Conservation (phyloP, 768 basidiomycete genomes). For the Boletus insuetus region DNA sequence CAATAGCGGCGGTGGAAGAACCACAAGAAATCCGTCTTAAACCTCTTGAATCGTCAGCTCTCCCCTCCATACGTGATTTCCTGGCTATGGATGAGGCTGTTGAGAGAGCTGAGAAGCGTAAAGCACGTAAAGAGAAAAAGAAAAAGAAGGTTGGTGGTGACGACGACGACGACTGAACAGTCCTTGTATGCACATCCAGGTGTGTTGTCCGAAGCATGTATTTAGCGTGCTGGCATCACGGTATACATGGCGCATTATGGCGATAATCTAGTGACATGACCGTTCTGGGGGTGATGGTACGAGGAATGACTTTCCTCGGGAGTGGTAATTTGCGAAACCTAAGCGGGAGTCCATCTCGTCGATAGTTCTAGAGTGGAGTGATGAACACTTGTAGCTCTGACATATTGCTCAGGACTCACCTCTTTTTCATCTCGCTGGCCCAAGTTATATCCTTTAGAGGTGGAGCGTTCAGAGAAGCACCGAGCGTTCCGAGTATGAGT, state of each 20-base stretch:
- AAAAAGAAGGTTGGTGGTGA: conserved; percentile 31
- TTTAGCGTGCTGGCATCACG: not conserved
- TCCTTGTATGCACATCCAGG: not conserved
- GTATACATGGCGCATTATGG: not conserved
- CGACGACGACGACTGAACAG: conserved; percentile 33
- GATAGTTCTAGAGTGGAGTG: conserved; percentile 49
- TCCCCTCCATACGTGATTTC: conserved; percentile 82
- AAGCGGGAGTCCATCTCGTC: conserved; percentile 73
- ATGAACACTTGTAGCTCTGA: not conserved
- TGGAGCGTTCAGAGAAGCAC: conserved; percentile 68
- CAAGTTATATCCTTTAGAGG: conserved; percentile 79
- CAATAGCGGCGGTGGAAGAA: conserved; percentile 25
- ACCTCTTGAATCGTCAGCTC: conserved; percentile 73
- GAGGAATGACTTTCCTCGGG: conserved; percentile 46
- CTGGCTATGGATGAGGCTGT: conserved; percentile 73
- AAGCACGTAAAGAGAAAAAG: conserved; percentile 74
- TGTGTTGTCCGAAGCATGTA: conserved; percentile 1
- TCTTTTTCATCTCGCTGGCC: conserved; percentile 85
- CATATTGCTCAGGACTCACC: conserved; percentile 43
- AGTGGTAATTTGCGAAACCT: conserved; percentile 61
- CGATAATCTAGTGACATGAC: conserved; percentile 1
- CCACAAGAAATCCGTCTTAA: conserved; percentile 54
- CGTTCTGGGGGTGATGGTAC: conserved; percentile 1
- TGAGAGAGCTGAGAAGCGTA: conserved; percentile 62
- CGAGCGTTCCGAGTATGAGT: conserved; percentile 65